Evolutionary conservation across 2,329 filamentous ascomycete species (phyloP), one percentile per base, ranked within the genome.

Genomic region (Knoxdaviesia capensis): DNA sequence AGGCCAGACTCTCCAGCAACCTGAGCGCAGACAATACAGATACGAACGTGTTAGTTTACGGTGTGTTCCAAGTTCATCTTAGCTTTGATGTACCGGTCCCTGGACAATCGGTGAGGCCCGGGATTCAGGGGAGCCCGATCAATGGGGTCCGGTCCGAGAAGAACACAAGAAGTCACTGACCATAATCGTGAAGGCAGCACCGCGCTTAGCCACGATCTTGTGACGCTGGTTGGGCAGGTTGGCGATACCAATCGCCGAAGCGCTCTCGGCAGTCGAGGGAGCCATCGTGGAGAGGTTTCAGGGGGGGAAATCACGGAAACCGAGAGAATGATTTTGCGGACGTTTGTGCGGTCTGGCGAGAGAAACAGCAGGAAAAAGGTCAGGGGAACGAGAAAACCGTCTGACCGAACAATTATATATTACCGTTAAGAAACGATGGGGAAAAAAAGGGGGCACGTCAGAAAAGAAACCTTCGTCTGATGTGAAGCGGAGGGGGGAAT

Each of bases 111-210:
- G 20, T 20, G 20, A 20, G 20, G 20, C 20, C 20, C 20, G 20
- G 20, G 20, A 20, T 20, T 20, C 20, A 20, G 20, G 20, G 20
- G 20, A 20, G 20, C 20, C 20, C 20, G 20, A 20, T 20, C 20
- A 20, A 20, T 20, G 20, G 20, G 20, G 20, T 20, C 20, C 20
- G 28, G 8, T 31, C 28, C 34, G 40, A 29, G 30, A 35, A 5
- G 31, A 7, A 28, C 11, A n/a, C 35, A 11, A 38, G 29, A 20
- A 34, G 34, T 37, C 31, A 47, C 69, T 48, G 69, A 94, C 90
- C 90, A 98, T 98, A 58, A 98, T 94, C 51, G 90, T 98, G 67
- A 98, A 98, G 58, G 87, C 83, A 57, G 90, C 92, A 66, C 90
- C 90, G 66, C 92, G 80, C 65, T 80, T 77, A 48, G 70, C 71